These are phyloP conservation scores for Cerioporus squamosus DNA, from an alignment of 1,284 basidiomycete species.

Conservation along the genomic window DNA sequence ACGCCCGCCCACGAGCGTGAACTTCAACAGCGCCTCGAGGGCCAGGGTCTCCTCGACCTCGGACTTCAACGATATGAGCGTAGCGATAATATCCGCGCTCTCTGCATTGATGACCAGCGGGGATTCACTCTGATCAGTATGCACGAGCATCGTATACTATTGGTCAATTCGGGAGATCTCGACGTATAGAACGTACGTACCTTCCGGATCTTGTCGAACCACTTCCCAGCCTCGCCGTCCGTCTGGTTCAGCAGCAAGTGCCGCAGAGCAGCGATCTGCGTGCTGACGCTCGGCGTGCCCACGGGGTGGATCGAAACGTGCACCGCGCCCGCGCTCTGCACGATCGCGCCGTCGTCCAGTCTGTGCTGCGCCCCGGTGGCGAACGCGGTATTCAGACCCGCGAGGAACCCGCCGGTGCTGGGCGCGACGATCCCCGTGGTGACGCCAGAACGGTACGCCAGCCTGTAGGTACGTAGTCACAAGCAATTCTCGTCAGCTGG, in stretches of 20 bases:
- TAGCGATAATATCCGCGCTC: slow-evolving; percentile 79
- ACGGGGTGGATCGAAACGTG: slow-evolving; percentile 53
- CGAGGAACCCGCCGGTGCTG: slow-evolving; percentile 57
- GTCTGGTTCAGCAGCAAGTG: slow-evolving; percentile 55
- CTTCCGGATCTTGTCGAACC: slow-evolving; percentile 59
- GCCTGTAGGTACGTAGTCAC: slow-evolving; percentile 54
- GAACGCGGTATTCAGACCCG: slow-evolving; percentile 72
- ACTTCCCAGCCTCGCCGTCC: slow-evolving; percentile 51
- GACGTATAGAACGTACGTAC: no score
- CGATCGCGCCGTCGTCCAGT: slow-evolving; percentile 67
- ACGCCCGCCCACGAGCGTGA: slow-evolving; percentile 69
- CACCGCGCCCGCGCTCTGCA: slow-evolving; percentile 68
- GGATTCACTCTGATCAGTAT: no score
- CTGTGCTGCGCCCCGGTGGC: slow-evolving; percentile 65
- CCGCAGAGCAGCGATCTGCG: slow-evolving; percentile 67
- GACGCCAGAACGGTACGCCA: slow-evolving; percentile 63
- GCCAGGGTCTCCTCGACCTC: slow-evolving; percentile 61
- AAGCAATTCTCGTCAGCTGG: slow-evolving; percentile 45
- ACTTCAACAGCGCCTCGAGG: slow-evolving; percentile 44
- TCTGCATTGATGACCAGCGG: slow-evolving; percentile 60
- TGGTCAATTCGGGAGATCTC: no score
- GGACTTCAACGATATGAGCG: slow-evolving; percentile 75
- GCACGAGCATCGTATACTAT: no score
- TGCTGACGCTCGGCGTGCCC: slow-evolving; percentile 55
- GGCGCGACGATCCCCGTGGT: slow-evolving; percentile 65